A percentile compares a stretch with the other conserved stretches of the same genome.
phyloP scores from a whole-genome alignment of 2,329 filamentous ascomycete species.

The Aspergillus udagawae region DNA sequence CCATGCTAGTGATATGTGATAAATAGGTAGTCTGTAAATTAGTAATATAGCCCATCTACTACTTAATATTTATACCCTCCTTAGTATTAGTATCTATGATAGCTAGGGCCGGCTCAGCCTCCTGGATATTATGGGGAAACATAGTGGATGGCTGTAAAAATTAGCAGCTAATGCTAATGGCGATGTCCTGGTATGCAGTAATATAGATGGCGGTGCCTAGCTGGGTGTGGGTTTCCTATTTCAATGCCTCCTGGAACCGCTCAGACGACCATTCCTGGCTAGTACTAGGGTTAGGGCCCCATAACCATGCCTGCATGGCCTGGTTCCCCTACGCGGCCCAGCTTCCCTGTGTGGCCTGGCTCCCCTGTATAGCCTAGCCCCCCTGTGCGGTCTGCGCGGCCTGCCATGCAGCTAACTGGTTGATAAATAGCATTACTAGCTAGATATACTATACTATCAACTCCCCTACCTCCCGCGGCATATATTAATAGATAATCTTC shows the following conservation, averaged over 20 bases:
- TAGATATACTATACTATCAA: conserved; percentile 7
- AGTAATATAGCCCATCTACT: conserved; percentile 5
- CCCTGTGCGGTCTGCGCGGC: too few species aligned
- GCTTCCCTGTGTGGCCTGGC: too few species aligned
- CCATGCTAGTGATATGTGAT: too few species aligned
- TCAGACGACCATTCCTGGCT: neutral
- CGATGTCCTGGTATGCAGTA: conserved; percentile 1
- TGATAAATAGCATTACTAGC: neutral
- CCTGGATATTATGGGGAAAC: conserved; percentile 1
- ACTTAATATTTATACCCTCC: neutral
- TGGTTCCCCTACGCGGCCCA: too few species aligned
- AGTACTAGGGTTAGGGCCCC: neutral
- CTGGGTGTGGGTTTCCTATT: too few species aligned
- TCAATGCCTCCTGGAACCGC: neutral
- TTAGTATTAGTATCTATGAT: neutral
- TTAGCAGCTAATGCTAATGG: conserved; percentile 6
- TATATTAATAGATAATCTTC: conserved; percentile 4
- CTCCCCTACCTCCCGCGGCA: neutral
- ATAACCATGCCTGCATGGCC: too few species aligned
- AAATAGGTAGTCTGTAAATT: conserved; percentile 1
- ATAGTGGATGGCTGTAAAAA: conserved; percentile 3
- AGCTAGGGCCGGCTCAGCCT: neutral
- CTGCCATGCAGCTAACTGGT: neutral
- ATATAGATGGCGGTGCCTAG: neutral
- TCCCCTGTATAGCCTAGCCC: too few species aligned